Evolutionary conservation across 2,329 filamentous ascomycete species (phyloP).

Genomic region (Fusarium neocosmosporiellum): DNA sequence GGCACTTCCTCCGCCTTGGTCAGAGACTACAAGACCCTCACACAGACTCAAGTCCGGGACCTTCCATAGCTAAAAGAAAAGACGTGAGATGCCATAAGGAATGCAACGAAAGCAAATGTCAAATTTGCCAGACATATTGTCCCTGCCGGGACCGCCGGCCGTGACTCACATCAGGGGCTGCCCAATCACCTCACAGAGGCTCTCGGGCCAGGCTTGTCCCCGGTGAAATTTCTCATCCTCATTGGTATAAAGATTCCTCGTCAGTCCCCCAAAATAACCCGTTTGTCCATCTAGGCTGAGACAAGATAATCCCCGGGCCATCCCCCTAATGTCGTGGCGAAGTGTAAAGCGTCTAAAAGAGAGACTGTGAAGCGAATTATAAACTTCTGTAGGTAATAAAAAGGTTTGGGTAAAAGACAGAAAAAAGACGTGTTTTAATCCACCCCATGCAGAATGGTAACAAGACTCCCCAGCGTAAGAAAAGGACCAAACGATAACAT

Average conservation of each 20-base stretch:
- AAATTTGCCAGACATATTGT: slow-evolving; percentile 46
- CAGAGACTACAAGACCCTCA: background rate
- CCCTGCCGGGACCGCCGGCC: slow-evolving; percentile 42
- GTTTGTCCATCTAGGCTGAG: slow-evolving; percentile 43
- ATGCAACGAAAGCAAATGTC: slow-evolving; percentile 47
- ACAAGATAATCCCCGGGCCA: slow-evolving; percentile 43
- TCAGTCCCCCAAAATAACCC: slow-evolving; percentile 40
- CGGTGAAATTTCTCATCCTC: slow-evolving; percentile 43
- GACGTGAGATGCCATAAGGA: slow-evolving; percentile 35
- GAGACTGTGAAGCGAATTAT: slow-evolving; percentile 56
- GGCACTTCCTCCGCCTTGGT: slow-evolving; percentile 24
- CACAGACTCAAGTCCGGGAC: slow-evolving; percentile 1
- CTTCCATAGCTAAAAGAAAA: slow-evolving; percentile 21
- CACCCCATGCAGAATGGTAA: slow-evolving; percentile 39
- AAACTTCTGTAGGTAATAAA: slow-evolving; percentile 46
- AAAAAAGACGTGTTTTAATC: slow-evolving; percentile 38
- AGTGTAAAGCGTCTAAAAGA: slow-evolving; percentile 50
- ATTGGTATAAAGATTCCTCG: slow-evolving; percentile 46
- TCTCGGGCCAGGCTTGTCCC: slow-evolving; percentile 32
- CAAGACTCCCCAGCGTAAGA: slow-evolving; percentile 41
- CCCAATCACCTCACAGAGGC: slow-evolving; percentile 41
- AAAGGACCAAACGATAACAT: slow-evolving; percentile 44
- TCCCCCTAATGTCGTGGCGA: slow-evolving; percentile 46
- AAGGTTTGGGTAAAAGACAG: slow-evolving; percentile 28
- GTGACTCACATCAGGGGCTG: slow-evolving; percentile 40